A percentile compares a stretch with the other conserved stretches of the same genome.
Evolutionary conservation across 352 stramenopile species (phyloP).

Genomic region (Paralagenidium karlingii): DNA sequence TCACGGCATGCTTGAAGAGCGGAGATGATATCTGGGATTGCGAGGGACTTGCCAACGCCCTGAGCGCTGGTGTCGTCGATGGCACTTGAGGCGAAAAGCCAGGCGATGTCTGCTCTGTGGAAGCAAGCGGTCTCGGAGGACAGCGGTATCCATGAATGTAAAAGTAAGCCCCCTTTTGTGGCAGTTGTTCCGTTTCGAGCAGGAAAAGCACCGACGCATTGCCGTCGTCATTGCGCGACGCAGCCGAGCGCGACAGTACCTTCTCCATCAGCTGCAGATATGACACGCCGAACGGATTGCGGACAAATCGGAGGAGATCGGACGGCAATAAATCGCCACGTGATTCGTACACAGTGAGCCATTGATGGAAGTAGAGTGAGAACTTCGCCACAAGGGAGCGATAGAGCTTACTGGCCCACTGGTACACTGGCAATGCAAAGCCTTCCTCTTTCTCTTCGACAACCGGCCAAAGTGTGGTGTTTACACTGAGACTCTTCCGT

Average conservation of each 20-base stretch:
- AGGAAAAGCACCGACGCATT: conserved; percentile 52
- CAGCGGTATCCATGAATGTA: conserved; percentile 69
- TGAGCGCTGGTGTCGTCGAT: neutral
- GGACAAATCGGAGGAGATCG: conserved; percentile 60
- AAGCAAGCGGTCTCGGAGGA: conserved; percentile 16
- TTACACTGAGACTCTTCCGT: conserved; percentile 7
- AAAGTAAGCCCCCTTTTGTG: conserved; percentile 64
- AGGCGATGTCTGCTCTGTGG: neutral
- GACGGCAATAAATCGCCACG: conserved; percentile 37
- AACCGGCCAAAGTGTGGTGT: conserved; percentile 35
- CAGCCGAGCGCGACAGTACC: conserved; percentile 7
- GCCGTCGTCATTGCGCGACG: conserved; percentile 30
- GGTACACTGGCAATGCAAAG: conserved; percentile 65
- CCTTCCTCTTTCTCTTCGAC: conserved; percentile 65
- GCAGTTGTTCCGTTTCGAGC: conserved; percentile 59
- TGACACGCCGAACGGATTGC: conserved; percentile 59
- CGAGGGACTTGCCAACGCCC: neutral
- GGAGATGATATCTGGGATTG: neutral
- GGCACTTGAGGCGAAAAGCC: neutral
- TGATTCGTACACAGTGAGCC: conserved; percentile 55
- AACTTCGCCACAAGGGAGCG: conserved; percentile 77
- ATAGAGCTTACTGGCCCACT: conserved; percentile 74
- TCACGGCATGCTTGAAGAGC: conserved; percentile 15
- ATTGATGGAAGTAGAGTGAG: conserved; percentile 70
- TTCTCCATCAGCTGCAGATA: conserved; percentile 63